Evolutionary conservation across 2,329 filamentous ascomycete species (phyloP).

Genomic region (Dissoconium aciculare): DNA sequence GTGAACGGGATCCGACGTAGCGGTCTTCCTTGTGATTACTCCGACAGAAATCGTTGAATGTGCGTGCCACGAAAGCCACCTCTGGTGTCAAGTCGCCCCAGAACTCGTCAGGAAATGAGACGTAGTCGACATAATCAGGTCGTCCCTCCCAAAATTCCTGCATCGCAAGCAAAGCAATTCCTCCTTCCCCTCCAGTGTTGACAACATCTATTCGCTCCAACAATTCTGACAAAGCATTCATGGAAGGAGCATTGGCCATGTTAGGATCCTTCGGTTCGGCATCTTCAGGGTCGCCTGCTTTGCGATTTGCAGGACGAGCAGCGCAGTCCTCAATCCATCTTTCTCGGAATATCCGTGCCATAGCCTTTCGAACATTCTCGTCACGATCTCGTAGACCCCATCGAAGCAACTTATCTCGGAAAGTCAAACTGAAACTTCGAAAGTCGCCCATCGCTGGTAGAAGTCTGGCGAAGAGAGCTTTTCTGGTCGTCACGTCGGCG

Average conservation of each 20-base stretch:
- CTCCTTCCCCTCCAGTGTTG: conserved; percentile 76
- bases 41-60: conserved; percentile 86
- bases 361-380: conserved; percentile 83
- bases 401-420: conserved; percentile 85
- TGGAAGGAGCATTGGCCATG: conserved; percentile 46
- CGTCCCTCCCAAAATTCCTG: conserved; percentile 89
- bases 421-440: conserved; percentile 76
- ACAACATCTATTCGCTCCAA: conserved; percentile 88
- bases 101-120: conserved; percentile 54
- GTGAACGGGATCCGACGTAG: conserved; percentile 49
- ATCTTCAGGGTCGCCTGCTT: conserved; percentile 39
- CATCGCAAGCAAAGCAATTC: conserved; percentile 88
- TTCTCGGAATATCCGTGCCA: conserved; percentile 77
- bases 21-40: conserved; percentile 26
- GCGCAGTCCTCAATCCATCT: conserved; percentile 97
- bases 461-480: conserved; percentile 74
- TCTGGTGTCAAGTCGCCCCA: conserved; percentile 75
- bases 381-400: conserved; percentile 93
- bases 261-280: conserved; percentile 30
- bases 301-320: conserved; percentile 45
- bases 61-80: conserved; percentile 76
- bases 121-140: conserved; percentile 61
- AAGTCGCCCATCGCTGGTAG: conserved; percentile 87
- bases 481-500: conserved; percentile 66
- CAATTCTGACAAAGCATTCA: conserved; percentile 77